A percentile compares a stretch with the other conserved stretches of the same genome.
Conservation (phyloP, 2,329 filamentous ascomycete species). For the Arthrobotrys entomopaga region DNA sequence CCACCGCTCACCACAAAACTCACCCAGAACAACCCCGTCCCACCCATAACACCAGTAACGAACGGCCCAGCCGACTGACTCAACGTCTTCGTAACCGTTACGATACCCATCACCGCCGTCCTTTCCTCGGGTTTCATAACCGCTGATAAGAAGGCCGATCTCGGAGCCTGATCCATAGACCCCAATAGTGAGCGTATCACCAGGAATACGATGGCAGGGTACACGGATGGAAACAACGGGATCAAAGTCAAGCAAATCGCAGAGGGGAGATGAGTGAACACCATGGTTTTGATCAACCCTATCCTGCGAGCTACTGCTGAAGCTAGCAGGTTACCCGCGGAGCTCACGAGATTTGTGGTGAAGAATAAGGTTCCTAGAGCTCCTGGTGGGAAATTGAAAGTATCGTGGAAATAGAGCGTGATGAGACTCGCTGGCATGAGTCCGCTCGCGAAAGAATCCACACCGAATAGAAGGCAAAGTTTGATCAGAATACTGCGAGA, state of each 20-base stretch:
- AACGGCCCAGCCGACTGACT: constrained; percentile 72
- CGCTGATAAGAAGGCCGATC: constrained; percentile 75
- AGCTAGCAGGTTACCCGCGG: constrained; percentile 67
- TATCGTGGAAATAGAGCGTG: constrained; percentile 68
- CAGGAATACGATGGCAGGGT: constrained; percentile 70
- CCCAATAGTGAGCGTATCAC: constrained; percentile 71
- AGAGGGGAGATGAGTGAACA: constrained; percentile 72
- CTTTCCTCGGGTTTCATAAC: constrained; percentile 73
- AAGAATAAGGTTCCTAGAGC: constrained; percentile 69
- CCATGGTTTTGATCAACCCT: constrained; percentile 61
- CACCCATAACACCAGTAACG: constrained; percentile 72
- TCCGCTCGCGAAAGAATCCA: constrained; percentile 64
- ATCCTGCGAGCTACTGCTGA: constrained; percentile 68
- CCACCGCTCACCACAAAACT: constrained; percentile 72
- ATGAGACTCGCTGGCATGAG: constrained; percentile 60
- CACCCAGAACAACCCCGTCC: constrained; percentile 69
- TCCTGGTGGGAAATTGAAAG: constrained; percentile 66
- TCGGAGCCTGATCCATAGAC: constrained; percentile 77
- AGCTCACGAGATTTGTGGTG: constrained; percentile 67
- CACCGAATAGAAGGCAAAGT: constrained; percentile 72
- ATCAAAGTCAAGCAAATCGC: constrained; percentile 73
- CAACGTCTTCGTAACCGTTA: constrained; percentile 76
- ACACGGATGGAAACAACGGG: constrained; percentile 68
- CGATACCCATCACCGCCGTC: constrained; percentile 76
- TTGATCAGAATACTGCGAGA: constrained; percentile 72